phyloP scores from a whole-genome alignment of 345 rosid species.

The Passiflora organensis region DNA sequence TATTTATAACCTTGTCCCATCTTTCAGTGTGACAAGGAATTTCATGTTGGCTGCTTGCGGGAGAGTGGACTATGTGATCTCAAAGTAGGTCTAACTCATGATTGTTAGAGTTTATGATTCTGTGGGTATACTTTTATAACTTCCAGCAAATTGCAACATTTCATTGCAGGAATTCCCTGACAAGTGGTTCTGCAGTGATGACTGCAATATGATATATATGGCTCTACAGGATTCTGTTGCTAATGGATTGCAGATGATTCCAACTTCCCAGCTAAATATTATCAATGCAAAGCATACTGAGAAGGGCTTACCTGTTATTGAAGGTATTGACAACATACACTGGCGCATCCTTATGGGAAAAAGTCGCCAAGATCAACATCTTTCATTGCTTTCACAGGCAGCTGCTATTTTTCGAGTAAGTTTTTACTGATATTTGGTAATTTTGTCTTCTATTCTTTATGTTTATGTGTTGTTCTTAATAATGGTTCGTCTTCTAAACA shows the following conservation, averaged over 20 bases:
- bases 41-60: slow-evolving; percentile 84
- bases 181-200: slow-evolving; percentile 86
- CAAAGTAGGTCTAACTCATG: slow-evolving; percentile 50
- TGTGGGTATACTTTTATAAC: slow-evolving; percentile 7
- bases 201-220: slow-evolving; percentile 60
- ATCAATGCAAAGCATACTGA: slow-evolving; percentile 61
- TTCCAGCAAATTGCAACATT: slow-evolving; percentile 4
- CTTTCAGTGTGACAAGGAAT: slow-evolving; percentile 79
- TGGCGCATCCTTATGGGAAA: slow-evolving; percentile 86
- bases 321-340: slow-evolving; percentile 37
- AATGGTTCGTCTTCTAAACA: no score
- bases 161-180: slow-evolving; percentile 69
- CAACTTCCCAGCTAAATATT: slow-evolving; percentile 41
- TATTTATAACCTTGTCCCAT: neutral
- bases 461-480: no score
- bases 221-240: slow-evolving; percentile 60
- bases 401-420: slow-evolving; percentile 85
- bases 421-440: slow-evolving; percentile 1
- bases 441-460: neutral
- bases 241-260: slow-evolving; percentile 50
- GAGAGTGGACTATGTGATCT: slow-evolving; percentile 66
- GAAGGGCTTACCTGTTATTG: slow-evolving; percentile 56
- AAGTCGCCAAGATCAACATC: slow-evolving; percentile 61
- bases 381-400: slow-evolving; percentile 67
- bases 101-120: slow-evolving; percentile 9